Conservation (phyloP, 306 rosid species). For the Lathyrus oleraceus region DNA sequence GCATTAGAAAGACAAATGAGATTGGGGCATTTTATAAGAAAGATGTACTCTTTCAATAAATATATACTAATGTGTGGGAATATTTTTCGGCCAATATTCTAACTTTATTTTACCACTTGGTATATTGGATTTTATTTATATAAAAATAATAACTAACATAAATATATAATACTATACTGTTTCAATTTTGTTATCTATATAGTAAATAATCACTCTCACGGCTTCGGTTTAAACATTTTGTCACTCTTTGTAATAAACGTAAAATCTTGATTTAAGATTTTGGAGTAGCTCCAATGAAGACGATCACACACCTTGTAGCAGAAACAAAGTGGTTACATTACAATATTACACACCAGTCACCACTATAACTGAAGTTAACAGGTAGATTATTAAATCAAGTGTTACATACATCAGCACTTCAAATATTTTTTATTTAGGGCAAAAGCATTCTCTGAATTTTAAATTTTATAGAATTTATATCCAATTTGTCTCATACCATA, state of each 20-base stretch:
- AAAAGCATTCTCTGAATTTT: too few relatives aligned
- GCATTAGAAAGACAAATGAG: not conserved
- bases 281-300: conserved; percentile 35
- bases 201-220: not conserved
- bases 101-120: too few relatives aligned
- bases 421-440: not conserved
- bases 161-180: not conserved
- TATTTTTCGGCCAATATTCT: too few relatives aligned
- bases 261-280: conserved; percentile 18
- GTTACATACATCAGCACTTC: not conserved
- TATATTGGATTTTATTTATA: too few relatives aligned
- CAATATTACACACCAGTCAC: not conserved
- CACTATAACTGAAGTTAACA: conserved; percentile 35
- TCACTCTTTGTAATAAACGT: conserved; percentile 37
- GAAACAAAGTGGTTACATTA: conserved; percentile 34
- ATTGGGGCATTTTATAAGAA: not conserved
- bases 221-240: conserved; percentile 16
- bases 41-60: not conserved
- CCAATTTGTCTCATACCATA: too few relatives aligned
- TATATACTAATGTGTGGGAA: too few relatives aligned
- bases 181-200: not conserved
- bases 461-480: too few relatives aligned
- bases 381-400: conserved; percentile 21
- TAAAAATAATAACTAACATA: not conserved
- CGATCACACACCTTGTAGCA: conserved; percentile 27